Base-by-base conservation (phyloP, 306 rosid genomes). In the Gleditsia sinensis region DNA sequence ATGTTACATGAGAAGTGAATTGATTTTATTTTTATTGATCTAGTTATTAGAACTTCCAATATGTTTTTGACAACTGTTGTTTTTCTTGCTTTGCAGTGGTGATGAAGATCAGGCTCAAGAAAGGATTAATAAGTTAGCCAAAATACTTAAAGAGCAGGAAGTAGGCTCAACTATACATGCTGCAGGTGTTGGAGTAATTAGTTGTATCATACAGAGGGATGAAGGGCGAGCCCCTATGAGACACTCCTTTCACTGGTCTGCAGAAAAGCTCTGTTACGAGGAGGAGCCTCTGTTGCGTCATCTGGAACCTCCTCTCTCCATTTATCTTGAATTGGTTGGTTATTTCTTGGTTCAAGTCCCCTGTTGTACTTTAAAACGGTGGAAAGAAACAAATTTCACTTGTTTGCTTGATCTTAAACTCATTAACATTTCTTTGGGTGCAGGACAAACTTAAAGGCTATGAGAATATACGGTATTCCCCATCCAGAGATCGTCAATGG, bases 161-260 rank as follows among this genome's bases (percentile, higher is more conserved):
- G 81, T 92, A 60, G 92, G 93, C 55, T 86, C 93, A 33, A 83
- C 82, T 72, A 78, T 92, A 48, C 88, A 75, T 28, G 64, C 82
- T 72, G 88, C 93, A 39, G 99, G 97, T 78, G 96, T 94, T 67
- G 91, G 89, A 33, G 95, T 86, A 68, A 90, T 94, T 74, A 94
- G 97, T 78, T 94, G 99, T 74, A 94, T 94, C 73, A 90, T 94
- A 75, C 99, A 90, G 80, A 94, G 99, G 81, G 96, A 94, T 84
- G 99, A 94, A 84, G 99, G 99, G 71, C 91, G 99, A 63, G 77
- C 99, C 36, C 99, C 99, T n/a, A 94, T 94, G 97, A 91, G 99
- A 88, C 99, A 94, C 88, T 94, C 99, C 68, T 92, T 94, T 81
- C 95, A 92, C 84, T 92, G 96, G 99, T 91, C 95, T 12, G 66